Conservation (phyloP, 73 alveolate species). For the Paraurostyla sp. region DNA sequence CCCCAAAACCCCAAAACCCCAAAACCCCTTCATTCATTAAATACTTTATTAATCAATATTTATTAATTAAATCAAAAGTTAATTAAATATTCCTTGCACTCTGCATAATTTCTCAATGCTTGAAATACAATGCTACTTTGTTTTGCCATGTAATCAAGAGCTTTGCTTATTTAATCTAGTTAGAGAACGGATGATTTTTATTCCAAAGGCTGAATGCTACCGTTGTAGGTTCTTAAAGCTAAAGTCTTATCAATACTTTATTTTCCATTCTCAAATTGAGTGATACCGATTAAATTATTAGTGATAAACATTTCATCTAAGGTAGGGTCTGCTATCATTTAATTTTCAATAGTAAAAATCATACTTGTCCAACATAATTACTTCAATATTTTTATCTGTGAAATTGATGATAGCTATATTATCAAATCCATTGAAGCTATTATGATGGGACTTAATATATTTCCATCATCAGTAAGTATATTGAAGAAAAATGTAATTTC, state of each 20-base stretch:
- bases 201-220: background rate
- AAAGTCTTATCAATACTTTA: background rate
- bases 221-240: background rate
- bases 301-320: background rate
- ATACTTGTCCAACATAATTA: background rate
- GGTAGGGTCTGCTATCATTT: background rate
- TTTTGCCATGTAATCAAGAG: background rate
- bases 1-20: too few relatives aligned
- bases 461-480: constrained; percentile 34
- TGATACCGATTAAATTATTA: background rate
- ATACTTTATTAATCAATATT: too few relatives aligned
- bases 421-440: background rate
- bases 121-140: background rate
- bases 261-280: background rate
- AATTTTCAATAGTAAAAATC: background rate
- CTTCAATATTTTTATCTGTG: background rate
- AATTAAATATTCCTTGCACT: background rate
- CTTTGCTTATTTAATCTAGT: background rate
- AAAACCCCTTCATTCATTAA: too few relatives aligned
- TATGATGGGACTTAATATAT: background rate
- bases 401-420: background rate
- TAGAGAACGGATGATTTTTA: background rate
- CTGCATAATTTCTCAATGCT: background rate
- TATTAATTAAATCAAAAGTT: too few relatives aligned
- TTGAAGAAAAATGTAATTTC: background rate